phyloP scores from a whole-genome alignment of 805 yeast species.

The Schwanniomyces yamadae region DNA sequence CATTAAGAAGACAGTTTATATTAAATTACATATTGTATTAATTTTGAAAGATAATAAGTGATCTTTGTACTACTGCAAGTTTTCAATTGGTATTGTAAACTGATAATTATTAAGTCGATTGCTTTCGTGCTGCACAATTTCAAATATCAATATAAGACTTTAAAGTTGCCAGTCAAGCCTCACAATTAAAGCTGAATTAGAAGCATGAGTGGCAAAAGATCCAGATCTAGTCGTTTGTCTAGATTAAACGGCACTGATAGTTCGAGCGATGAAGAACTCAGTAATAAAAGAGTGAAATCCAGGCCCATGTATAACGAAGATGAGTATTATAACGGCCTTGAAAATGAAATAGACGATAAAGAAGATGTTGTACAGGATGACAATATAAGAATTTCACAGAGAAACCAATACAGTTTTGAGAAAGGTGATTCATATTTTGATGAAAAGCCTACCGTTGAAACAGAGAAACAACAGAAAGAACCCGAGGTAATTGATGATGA shows the following conservation, averaged over 20 bases:
- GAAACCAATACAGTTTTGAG: constrained; percentile 2
- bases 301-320: constrained; percentile 24
- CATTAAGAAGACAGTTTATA: no score
- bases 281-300: constrained; percentile 10
- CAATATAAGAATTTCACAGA: constrained; percentile 6
- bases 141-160: constrained; percentile 12
- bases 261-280: constrained; percentile 15
- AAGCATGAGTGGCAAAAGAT: constrained; percentile 15
- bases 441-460: neutral
- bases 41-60: no score
- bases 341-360: constrained; percentile 7
- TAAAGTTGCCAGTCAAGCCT: no score
- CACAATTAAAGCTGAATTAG: constrained; percentile 4
- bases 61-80: no score
- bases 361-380: constrained; percentile 7
- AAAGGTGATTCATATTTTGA: no score
- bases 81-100: no score
- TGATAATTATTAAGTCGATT: no score
- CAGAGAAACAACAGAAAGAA: neutral
- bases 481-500: no score
- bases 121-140: no score
- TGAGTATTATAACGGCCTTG: constrained; percentile 12
- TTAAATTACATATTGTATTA: no score
- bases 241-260: constrained; percentile 10
- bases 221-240: constrained; percentile 3